phyloP scores from a whole-genome alignment of 2,329 filamentous ascomycete species.

The Thielaviopsis musarum region DNA sequence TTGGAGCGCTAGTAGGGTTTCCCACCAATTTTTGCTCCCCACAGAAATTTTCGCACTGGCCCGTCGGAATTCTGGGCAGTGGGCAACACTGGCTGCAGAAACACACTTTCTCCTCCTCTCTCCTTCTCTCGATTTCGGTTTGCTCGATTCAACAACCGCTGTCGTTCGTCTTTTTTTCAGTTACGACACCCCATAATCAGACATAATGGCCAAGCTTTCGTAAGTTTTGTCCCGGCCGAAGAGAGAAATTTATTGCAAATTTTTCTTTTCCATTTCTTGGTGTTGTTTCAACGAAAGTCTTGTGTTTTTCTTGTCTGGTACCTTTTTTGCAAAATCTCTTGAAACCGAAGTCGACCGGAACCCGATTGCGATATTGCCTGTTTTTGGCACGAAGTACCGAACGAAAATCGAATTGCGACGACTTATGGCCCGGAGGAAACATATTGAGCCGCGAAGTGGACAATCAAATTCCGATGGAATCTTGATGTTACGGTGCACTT shows the following conservation, averaged over 20 bases:
- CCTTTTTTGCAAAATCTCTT: background rate
- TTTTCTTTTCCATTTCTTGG: conserved; percentile 1
- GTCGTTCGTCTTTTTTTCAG: conserved; percentile 12
- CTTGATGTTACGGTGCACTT: background rate
- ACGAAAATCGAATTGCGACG: background rate
- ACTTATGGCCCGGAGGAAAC: background rate
- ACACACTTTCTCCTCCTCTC: conserved; percentile 5
- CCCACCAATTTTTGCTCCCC: conserved; percentile 8
- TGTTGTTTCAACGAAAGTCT: background rate
- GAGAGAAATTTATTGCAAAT: background rate
- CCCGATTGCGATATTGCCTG: background rate
- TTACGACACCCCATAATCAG: conserved; percentile 22
- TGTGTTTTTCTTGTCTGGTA: background rate
- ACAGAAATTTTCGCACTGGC: conserved; percentile 5
- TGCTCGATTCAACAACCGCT: conserved; percentile 10
- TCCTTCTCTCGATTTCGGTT: background rate
- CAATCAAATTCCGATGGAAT: background rate
- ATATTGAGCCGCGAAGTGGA: background rate
- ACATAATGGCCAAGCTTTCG: conserved; percentile 48
- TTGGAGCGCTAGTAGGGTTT: conserved; percentile 7
- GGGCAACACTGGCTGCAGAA: conserved; percentile 6
- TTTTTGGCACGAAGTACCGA: background rate
- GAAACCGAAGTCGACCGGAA: background rate
- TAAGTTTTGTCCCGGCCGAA: conserved; percentile 25
- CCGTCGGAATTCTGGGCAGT: conserved; percentile 5